Evolutionary conservation across 148 eudicot genomes (phyloP).

Genomic region (Dysphania ambrosioides): DNA sequence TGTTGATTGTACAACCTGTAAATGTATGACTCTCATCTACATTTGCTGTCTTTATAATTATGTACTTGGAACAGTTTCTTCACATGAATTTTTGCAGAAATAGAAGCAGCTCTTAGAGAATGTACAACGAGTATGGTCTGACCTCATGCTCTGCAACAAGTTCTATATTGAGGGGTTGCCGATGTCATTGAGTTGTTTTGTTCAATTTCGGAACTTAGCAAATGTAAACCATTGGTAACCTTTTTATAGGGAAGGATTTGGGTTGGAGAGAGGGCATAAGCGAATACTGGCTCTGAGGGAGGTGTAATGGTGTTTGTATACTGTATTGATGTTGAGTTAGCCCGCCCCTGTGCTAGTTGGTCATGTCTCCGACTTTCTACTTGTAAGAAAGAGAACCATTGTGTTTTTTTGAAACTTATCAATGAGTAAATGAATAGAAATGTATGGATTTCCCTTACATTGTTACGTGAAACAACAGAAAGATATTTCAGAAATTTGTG

Average conservation of each 20-base stretch:
- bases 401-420: no score
- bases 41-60: not conserved
- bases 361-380: no score
- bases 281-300: no score
- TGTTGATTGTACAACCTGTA: conserved; percentile 47
- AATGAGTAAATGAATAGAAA: no score
- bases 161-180: conserved; percentile 8
- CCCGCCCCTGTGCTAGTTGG: no score
- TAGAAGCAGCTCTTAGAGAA: conserved; percentile 24
- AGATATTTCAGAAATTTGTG: no score
- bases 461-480: no score
- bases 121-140: not conserved
- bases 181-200: conserved; percentile 16
- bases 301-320: not conserved
- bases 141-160: not conserved
- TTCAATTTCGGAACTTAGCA: not conserved
- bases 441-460: no score
- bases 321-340: no score
- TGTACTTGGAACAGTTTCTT: not conserved
- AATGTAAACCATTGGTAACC: conserved; percentile 13
- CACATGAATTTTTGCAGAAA: conserved; percentile 16
- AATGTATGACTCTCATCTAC: conserved; percentile 36
- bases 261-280: not conserved
- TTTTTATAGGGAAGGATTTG: not conserved
- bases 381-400: no score